phyloP scores from a whole-genome alignment of 2,329 filamentous ascomycete genomes.

The Lachnellula willkommii region DNA sequence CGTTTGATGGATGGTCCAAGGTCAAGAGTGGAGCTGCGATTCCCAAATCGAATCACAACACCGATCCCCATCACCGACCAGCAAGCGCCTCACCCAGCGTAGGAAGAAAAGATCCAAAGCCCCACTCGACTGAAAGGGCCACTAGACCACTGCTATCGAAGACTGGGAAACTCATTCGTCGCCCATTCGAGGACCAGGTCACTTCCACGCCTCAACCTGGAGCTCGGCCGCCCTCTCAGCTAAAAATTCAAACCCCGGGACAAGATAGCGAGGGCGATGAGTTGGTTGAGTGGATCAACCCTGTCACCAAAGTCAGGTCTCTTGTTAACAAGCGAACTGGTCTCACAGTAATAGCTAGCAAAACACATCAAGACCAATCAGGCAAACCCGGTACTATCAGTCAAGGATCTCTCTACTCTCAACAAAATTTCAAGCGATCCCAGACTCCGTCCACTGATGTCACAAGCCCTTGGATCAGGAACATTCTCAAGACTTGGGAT shows the following conservation, averaged over 20 bases:
- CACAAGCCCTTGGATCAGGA: slow-evolving; percentile 50
- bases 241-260: neutral
- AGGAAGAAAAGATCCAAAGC: neutral
- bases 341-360: slow-evolving; percentile 32
- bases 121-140: neutral
- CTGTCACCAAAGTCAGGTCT: slow-evolving; percentile 47
- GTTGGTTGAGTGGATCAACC: slow-evolving; percentile 55
- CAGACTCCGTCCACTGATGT: slow-evolving; percentile 26
- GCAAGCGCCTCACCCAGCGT: slow-evolving; percentile 1
- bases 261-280: slow-evolving; percentile 30
- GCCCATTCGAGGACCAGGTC: slow-evolving; percentile 39
- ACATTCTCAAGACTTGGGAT: slow-evolving; percentile 60
- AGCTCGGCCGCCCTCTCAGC: neutral
- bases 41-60: neutral
- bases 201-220: neutral
- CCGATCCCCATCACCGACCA: slow-evolving; percentile 1
- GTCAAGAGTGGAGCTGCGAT: slow-evolving; percentile 32
- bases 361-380: slow-evolving; percentile 7
- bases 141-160: slow-evolving; percentile 35
- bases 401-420: neutral
- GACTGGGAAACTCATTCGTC: slow-evolving; percentile 39
- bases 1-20: slow-evolving; percentile 35
- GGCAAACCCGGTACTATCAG: neutral
- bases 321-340: slow-evolving; percentile 54
- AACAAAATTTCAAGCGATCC: neutral